Percentiles rank a stretch among this genome's conserved stretches.
Evolutionary conservation across 805 yeast genomes (phyloP).

Genomic region (Candida glaebosa): DNA sequence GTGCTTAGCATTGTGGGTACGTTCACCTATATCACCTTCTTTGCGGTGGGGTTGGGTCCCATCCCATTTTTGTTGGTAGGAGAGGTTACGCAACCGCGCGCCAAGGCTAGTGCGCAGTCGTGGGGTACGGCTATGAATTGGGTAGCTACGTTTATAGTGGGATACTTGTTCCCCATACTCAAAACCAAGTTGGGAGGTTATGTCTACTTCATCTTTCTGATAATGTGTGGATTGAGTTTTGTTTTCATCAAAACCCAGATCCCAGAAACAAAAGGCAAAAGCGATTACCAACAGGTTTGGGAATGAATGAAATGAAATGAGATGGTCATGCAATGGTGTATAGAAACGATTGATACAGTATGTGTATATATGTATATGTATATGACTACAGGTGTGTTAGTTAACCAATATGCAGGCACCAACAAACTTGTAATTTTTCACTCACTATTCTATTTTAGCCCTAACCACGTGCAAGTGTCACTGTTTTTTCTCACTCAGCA

Average conservation of each 20-base stretch:
- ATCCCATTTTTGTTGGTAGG: conserved; percentile 87
- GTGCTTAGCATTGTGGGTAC: conserved; percentile 59
- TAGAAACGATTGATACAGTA: too few relatives aligned
- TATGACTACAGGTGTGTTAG: too few relatives aligned
- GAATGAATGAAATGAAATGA: not conserved
- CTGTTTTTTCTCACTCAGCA: too few relatives aligned
- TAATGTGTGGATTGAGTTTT: conserved; percentile 49
- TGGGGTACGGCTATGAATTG: conserved; percentile 90
- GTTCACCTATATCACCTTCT: conserved; percentile 71
- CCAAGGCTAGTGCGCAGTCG: conserved; percentile 85
- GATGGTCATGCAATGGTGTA: too few relatives aligned
- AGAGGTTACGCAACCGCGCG: conserved; percentile 80
- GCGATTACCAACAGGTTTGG: conserved; percentile 70
- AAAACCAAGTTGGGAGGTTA: conserved; percentile 63
- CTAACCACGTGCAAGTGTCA: conserved; percentile 1
- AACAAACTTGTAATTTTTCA: too few relatives aligned
- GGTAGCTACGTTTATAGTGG: conserved; percentile 82
- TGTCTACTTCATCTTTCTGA: conserved; percentile 71
- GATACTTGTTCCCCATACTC: conserved; percentile 74
- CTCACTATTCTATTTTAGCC: too few relatives aligned
- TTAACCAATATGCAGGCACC: too few relatives aligned
- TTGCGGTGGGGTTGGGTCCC: conserved; percentile 93
- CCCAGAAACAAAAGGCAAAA: conserved; percentile 76
- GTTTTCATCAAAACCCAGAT: conserved; percentile 44
- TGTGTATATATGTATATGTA: too few relatives aligned